Evolutionary conservation across 2,329 filamentous ascomycete genomes (phyloP).

Genomic region (Claviceps paspali): DNA sequence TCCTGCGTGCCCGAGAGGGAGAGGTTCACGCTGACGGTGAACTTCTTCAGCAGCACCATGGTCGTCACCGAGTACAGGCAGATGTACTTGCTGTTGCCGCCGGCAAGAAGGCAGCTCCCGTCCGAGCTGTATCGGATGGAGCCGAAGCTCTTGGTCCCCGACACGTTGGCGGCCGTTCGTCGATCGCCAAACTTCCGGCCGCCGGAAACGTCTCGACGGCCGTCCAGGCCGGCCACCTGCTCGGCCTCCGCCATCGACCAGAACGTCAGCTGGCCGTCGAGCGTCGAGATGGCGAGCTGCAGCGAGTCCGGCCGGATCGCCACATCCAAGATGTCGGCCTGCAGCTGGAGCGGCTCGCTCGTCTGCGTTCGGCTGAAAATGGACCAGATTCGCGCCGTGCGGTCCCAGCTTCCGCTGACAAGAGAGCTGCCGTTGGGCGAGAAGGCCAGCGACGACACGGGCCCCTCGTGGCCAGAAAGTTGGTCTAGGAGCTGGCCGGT

Average conservation of each 20-base stretch:
- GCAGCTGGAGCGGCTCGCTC: conserved; percentile 81
- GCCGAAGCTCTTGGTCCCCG: conserved; percentile 80
- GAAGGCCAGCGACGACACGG: conserved; percentile 78
- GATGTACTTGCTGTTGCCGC: conserved; percentile 96
- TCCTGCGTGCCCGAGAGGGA: conserved; percentile 93
- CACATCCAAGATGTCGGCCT: conserved; percentile 78
- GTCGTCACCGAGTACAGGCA: conserved; percentile 92
- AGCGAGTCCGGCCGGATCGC: conserved; percentile 80
- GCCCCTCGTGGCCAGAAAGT: conserved; percentile 83
- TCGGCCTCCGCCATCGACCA: conserved; percentile 83
- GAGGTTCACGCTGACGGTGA: conserved; percentile 89
- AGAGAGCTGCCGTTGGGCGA: conserved; percentile 71
- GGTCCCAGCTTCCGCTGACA: conserved; percentile 91
- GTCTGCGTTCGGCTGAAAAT: conserved; percentile 91
- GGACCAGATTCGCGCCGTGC: conserved; percentile 88
- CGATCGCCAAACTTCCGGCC: conserved; percentile 80
- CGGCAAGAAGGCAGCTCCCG: conserved; percentile 77
- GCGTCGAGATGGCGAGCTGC: conserved; percentile 78
- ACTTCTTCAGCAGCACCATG: conserved; percentile 85
- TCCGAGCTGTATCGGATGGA: conserved; percentile 85
- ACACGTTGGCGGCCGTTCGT: conserved; percentile 76
- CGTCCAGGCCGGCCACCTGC: conserved; percentile 76
- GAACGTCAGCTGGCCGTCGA: conserved; percentile 89
- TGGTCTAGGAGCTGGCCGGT: conserved; percentile 89
- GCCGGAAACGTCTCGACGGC: conserved; percentile 80